Evolutionary conservation across 148 eudicot species (phyloP).

Genomic region (Arbutus unedo): DNA sequence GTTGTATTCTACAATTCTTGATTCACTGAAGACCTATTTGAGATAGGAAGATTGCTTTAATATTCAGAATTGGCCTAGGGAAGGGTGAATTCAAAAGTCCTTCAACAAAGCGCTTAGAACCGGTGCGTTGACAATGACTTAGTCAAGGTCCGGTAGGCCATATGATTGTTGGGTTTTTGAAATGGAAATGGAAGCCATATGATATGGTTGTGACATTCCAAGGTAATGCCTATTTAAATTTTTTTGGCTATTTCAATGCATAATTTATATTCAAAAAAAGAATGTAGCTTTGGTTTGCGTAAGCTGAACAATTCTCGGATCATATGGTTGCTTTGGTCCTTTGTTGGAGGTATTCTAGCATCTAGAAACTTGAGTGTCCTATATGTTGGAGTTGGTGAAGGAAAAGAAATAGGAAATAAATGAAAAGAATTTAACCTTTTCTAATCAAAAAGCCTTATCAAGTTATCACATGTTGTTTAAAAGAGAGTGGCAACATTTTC

Average conservation of each 20-base stretch:
- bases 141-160: too few species aligned
- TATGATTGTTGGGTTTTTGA: constrained; percentile 56
- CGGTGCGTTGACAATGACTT: too few species aligned
- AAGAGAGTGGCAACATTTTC: too few species aligned
- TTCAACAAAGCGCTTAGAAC: too few species aligned
- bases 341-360: background rate
- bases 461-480: too few species aligned
- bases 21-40: too few species aligned
- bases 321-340: background rate
- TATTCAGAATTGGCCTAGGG: too few species aligned
- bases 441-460: too few species aligned
- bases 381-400: background rate
- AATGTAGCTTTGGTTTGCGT: background rate
- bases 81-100: too few species aligned
- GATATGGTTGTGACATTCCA: constrained; percentile 62
- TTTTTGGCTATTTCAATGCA: background rate
- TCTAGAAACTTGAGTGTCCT: background rate
- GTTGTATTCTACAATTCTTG: too few species aligned
- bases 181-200: constrained; percentile 96
- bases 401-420: background rate
- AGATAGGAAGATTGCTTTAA: too few species aligned
- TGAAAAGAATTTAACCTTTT: too few species aligned
- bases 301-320: background rate
- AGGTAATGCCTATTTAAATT: constrained; percentile 36
- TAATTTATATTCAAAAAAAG: background rate